Conservation (phyloP, 2,329 filamentous ascomycete species). For the Ceratocystis cubensis region DNA sequence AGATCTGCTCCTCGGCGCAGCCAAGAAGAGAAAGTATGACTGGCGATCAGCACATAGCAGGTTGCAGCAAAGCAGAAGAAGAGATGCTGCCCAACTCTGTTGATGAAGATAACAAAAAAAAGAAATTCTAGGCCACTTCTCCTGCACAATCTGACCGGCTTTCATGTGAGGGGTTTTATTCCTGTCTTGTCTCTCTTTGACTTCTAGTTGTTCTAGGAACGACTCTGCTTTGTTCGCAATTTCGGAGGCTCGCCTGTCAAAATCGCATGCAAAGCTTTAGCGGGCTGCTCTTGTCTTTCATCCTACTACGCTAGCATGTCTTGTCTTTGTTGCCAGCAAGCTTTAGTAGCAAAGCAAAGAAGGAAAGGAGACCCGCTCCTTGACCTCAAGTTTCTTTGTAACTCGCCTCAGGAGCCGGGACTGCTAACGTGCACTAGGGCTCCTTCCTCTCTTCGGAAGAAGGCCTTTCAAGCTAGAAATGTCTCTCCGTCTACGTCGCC, state of each 20-base stretch:
- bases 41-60: background rate
- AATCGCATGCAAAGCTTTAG: background rate
- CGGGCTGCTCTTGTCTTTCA: background rate
- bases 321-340: background rate
- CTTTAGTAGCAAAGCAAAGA: too few relatives aligned
- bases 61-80: background rate
- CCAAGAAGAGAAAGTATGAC: background rate
- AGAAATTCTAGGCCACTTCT: background rate
- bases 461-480: too few relatives aligned
- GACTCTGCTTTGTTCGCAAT: background rate
- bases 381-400: background rate
- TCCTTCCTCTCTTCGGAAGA: too few relatives aligned
- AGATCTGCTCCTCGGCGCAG: background rate
- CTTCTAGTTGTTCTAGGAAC: background rate
- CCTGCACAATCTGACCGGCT: too few relatives aligned
- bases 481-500: too few relatives aligned
- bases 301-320: background rate
- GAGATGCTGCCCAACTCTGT: background rate
- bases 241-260: background rate
- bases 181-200: too few relatives aligned
- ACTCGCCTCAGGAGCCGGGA: conserved; percentile 14
- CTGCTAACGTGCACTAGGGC: background rate
- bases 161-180: too few relatives aligned
- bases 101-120: background rate
- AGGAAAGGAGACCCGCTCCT: background rate